Conservation (phyloP, 495 filamentous ascomycete species). For the Aspergillus asperescens region DNA sequence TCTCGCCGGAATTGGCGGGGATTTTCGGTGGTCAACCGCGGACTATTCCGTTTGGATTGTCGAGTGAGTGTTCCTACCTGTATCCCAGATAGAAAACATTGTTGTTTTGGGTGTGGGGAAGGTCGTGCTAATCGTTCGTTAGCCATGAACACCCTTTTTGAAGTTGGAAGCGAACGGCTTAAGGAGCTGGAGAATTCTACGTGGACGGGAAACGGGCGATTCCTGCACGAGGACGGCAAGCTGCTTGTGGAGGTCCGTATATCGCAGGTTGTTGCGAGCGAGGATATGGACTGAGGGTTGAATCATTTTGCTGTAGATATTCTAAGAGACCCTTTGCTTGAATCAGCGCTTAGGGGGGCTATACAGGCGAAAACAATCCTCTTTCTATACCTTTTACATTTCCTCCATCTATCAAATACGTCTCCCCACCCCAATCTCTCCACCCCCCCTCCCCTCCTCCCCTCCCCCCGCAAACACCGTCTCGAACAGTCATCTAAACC, state of each 20-base stretch:
- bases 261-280: background rate
- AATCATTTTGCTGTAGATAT: too few relatives aligned
- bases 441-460: too few relatives aligned
- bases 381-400: too few relatives aligned
- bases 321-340: too few relatives aligned
- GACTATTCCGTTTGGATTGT: background rate
- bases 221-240: background rate
- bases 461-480: too few relatives aligned
- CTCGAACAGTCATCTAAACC: too few relatives aligned
- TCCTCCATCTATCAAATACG: too few relatives aligned
- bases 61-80: background rate
- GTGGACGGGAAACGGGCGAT: background rate
- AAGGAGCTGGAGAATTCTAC: background rate
- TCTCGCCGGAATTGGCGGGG: background rate
- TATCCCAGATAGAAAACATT: too few relatives aligned
- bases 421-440: too few relatives aligned
- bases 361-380: too few relatives aligned
- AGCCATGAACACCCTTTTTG: background rate
- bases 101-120: background rate
- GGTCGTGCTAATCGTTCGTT: background rate
- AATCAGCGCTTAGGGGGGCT: too few relatives aligned
- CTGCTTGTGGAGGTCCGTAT: background rate
- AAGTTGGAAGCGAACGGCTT: background rate
- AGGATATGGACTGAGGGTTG: background rate
- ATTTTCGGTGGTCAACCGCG: background rate